Evolutionary conservation across 169 alveolate species (phyloP).

Genomic region (Babesia bigemina): DNA sequence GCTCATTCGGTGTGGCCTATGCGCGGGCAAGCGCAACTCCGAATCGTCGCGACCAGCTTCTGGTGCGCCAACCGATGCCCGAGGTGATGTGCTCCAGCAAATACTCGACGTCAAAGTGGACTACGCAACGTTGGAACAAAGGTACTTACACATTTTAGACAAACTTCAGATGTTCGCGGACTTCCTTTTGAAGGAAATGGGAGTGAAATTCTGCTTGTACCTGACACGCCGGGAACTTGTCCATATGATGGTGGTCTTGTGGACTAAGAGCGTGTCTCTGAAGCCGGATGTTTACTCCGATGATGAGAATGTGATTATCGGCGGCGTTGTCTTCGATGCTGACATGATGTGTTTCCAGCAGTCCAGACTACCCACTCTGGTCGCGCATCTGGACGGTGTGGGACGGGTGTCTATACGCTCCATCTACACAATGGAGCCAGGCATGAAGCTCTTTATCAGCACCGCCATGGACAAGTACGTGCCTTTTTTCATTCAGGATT

Average conservation of each 20-base stretch:
- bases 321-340: conserved; percentile 78
- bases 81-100: conserved; percentile 54
- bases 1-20: conserved; percentile 47
- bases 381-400: conserved; percentile 72
- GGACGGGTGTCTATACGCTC: conserved; percentile 82
- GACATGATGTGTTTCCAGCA: conserved; percentile 76
- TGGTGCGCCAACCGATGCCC: conserved; percentile 53
- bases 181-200: conserved; percentile 74
- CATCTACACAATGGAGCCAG: conserved; percentile 80
- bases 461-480: conserved; percentile 79
- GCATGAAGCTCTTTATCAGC: conserved; percentile 78
- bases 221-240: conserved; percentile 77
- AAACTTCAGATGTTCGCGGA: conserved; percentile 71
- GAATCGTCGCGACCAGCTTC: conserved; percentile 66
- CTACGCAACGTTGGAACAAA: conserved; percentile 60
- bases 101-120: conserved; percentile 72
- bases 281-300: conserved; percentile 73
- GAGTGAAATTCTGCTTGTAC: conserved; percentile 75
- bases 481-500: conserved; percentile 79
- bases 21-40: conserved; percentile 65
- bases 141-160: conserved; percentile 70
- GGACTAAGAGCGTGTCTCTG: conserved; percentile 80
- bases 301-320: conserved; percentile 65
- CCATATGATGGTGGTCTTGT: conserved; percentile 74
- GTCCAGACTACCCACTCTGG: conserved; percentile 84